phyloP scores from a whole-genome alignment of 106 monocot species.

The Dendrobium chrysotoxum region DNA sequence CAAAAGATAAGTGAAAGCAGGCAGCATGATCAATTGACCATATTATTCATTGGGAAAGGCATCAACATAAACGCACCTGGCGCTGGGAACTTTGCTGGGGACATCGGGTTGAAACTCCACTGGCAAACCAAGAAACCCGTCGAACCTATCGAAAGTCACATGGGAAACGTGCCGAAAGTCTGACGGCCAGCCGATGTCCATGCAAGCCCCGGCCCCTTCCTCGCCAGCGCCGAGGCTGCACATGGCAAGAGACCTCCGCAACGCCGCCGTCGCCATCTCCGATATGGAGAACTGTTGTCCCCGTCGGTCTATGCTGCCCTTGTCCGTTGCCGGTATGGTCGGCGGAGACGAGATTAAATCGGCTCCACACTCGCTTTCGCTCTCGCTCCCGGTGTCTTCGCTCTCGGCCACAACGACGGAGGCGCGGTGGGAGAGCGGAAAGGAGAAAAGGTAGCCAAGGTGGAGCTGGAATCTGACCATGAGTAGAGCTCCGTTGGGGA shows the following conservation, averaged over 20 bases:
- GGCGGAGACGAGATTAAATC: slow-evolving; percentile 32
- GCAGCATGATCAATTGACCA: background rate
- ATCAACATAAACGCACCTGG: slow-evolving; percentile 42
- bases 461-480: slow-evolving; percentile 18
- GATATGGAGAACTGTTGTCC: slow-evolving; percentile 7
- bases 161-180: slow-evolving; percentile 82
- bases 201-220: slow-evolving; percentile 13
- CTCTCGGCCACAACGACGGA: slow-evolving; percentile 21
- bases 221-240: slow-evolving; percentile 24
- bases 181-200: slow-evolving; percentile 92
- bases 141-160: slow-evolving; percentile 87
- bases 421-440: slow-evolving; percentile 9
- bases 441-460: slow-evolving; percentile 1
- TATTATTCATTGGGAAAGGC: background rate
- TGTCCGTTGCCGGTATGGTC: slow-evolving; percentile 11
- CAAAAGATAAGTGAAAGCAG: background rate
- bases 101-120: slow-evolving; percentile 76
- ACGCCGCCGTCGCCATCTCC: slow-evolving; percentile 22
- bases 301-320: background rate
- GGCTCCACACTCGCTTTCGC: background rate
- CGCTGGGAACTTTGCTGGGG: slow-evolving; percentile 65
- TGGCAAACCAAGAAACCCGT: slow-evolving; percentile 91
- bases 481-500: background rate
- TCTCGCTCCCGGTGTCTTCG: slow-evolving; percentile 15
- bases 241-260: slow-evolving; percentile 34